Base-by-base conservation (phyloP, 345 rosid species). In the Rhodomyrtus tomentosa region DNA sequence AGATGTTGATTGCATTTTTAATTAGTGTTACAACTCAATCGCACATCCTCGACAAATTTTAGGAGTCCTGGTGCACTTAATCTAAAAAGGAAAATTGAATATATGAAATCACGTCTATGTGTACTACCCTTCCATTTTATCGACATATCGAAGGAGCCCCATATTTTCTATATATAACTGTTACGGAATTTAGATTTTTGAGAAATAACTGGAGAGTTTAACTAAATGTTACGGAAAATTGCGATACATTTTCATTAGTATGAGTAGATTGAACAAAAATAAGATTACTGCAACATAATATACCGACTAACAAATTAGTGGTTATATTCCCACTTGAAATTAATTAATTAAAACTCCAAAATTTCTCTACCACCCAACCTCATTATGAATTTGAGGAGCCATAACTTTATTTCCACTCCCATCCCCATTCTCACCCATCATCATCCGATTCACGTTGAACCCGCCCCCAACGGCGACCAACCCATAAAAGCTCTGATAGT, bases 401-500 rank as follows among this genome's bases (percentile, higher is more conserved):
- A 59, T 27, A 5, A 52, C 55, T 59, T 74, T 48, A 52, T 52
- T 74, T n/a, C 84, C 80, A 52, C 52, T 83, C 40, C 79, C 84
- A 59, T 83, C 80, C 52, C 84, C 84, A 45, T 21, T 83, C 56
- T 62, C 85, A 0, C 76, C 58, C 32, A 83, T 72, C 81, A 22
- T 54, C 83, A 51, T 68, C 79, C 85, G 55, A 59, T 84, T 84
- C 82, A 74, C n/a, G 51, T 32, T 49, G 62, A 74, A 15, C 82
- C 85, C 72, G 2, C 68, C 72, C 16, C 48, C 52, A n/a, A 36
- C 82, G 8, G 85, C 13, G 38, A 53, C 80, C 85, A 84, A 53
- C 29, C 85, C 82, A 55, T 84, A 84, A 16, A 51, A 84, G 81
- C 85, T 52, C 85, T 84, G 85, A 36, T 50, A 32, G 6, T 84